These are phyloP conservation scores for Vigna hirtella DNA, from an alignment of 306 rosid species.

Conservation along the genomic window DNA sequence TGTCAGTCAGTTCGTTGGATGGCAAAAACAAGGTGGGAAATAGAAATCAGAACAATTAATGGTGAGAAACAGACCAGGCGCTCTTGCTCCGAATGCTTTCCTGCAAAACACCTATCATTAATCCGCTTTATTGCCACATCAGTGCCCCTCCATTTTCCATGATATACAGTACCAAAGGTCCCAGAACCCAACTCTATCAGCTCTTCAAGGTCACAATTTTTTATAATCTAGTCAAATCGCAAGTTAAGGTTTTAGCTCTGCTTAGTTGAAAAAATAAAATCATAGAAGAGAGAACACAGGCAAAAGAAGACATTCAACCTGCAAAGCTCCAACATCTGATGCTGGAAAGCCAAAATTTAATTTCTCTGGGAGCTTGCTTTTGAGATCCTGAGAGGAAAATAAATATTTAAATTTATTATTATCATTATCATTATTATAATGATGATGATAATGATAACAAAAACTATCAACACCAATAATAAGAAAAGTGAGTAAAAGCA, in stretches of 20 bases:
- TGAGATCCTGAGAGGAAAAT: constrained; percentile 57
- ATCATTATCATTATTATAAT: not conserved
- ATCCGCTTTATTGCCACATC: constrained; percentile 95
- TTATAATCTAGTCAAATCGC: constrained; percentile 65
- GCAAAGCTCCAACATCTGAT: constrained; percentile 81
- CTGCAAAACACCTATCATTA: constrained; percentile 90
- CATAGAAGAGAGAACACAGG: constrained; percentile 29
- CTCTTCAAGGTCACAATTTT: constrained; percentile 91
- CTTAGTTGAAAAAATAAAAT: constrained; percentile 33
- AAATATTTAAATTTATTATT: not conserved
- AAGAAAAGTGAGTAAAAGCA: not conserved
- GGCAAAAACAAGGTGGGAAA: constrained; percentile 5
- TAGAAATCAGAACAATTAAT: constrained; percentile 31
- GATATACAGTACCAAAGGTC: constrained; percentile 77
- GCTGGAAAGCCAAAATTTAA: constrained; percentile 71
- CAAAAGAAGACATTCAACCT: constrained; percentile 60
- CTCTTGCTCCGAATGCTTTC: constrained; percentile 88
- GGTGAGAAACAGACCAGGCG: constrained; percentile 72
- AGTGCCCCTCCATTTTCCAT: constrained; percentile 97
- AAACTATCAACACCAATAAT: not conserved
- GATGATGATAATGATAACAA: not conserved
- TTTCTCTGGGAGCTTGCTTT: constrained; percentile 61
- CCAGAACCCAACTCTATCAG: constrained; percentile 58
- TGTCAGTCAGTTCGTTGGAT: constrained; percentile 22
- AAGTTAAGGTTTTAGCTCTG: constrained; percentile 29